These are phyloP conservation scores for Trichoderma sp. DNA, from an alignment of 2,329 filamentous ascomycete species.

Conservation along the genomic window DNA sequence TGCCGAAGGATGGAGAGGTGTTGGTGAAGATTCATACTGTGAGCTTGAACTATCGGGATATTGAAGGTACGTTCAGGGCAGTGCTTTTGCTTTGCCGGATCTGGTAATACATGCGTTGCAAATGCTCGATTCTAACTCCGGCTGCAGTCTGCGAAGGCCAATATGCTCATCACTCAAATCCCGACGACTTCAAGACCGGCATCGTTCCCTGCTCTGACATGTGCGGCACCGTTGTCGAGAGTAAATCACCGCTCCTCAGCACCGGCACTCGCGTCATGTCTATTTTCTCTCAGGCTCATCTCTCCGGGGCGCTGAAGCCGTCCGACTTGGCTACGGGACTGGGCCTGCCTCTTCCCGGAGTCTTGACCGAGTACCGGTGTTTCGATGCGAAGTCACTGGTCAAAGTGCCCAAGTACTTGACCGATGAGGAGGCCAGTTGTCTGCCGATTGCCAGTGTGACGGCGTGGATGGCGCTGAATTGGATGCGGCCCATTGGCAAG, in stretches of 20 bases:
- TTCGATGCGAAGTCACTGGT: slow-evolving; percentile 60
- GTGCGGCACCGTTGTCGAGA: slow-evolving; percentile 61
- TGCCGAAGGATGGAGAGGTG: slow-evolving; percentile 53
- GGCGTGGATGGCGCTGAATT: slow-evolving; percentile 67
- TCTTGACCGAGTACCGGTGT: slow-evolving; percentile 60
- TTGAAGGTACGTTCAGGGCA: slow-evolving; percentile 42
- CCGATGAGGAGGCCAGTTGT: slow-evolving; percentile 60
- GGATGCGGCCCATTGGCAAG: slow-evolving; percentile 56
- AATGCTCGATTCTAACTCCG: not conserved
- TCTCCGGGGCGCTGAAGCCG: slow-evolving; percentile 60
- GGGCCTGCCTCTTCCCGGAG: slow-evolving; percentile 61
- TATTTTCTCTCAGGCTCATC: slow-evolving; percentile 61
- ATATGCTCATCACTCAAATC: slow-evolving; percentile 61
- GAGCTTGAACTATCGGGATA: slow-evolving; percentile 54
- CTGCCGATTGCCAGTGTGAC: slow-evolving; percentile 64
- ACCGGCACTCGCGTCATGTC: slow-evolving; percentile 66
- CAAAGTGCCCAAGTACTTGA: slow-evolving; percentile 56
- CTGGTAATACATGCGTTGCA: not conserved
- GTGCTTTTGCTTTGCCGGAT: not conserved
- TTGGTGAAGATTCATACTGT: slow-evolving; percentile 51
- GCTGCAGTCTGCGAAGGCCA: slow-evolving; percentile 61
- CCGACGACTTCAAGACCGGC: slow-evolving; percentile 25
- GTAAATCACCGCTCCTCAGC: slow-evolving; percentile 42
- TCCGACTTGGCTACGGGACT: slow-evolving; percentile 58
- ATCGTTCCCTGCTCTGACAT: slow-evolving; percentile 71